Evolutionary conservation across 192 early-diverging fungal genomes (phyloP), one percentile per base, ranked within the genome.

Genomic region (Dissophora globulifera): DNA sequence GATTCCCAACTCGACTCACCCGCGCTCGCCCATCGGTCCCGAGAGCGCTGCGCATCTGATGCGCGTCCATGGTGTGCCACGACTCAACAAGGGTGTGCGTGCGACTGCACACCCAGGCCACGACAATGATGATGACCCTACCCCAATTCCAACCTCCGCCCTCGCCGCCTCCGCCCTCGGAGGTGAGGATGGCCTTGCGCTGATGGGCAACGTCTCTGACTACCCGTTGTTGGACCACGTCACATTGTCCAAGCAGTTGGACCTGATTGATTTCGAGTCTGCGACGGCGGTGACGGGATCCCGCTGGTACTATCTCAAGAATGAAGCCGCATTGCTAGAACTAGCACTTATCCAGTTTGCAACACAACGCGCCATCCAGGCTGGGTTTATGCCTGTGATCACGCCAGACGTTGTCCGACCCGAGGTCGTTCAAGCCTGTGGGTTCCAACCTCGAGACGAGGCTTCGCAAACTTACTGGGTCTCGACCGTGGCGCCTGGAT

Each of bases 381-480:
- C 86, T 0, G 94, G 94, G 6, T 98, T 92, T 69, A 84, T 70
- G 12, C 94, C 93, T 2, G 86, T 95, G 22, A 84, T 90, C 27
- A 86, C 93, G 2, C 96, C 96, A 0, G 96, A 98, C 63, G 81
- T 94, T 0, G 88, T 95, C 27, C 89, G 93, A 16, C 86, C 86
- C 26, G 89, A 90, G 50, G 83, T 95, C 1, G 87, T 93, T 7
- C 88, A 92, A 54, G 93, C 90, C 0, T 98, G 96, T 66, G 96
- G 96, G 45, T 98, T 98, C 84, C 87, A 89, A 20, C 96, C 95
- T 10, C 82, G 95, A 19, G 71, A 82, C 13, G 72, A 88, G 15
- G 86, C 92, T 16, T 92, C 93, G n/a, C 96, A 96, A 69, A 98
- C 91, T 17, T 98, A 96, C 71, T 86, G 87, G 64, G 85, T 82